Conservation (phyloP, 768 basidiomycete genomes). For the Phaeotremella fagi region DNA sequence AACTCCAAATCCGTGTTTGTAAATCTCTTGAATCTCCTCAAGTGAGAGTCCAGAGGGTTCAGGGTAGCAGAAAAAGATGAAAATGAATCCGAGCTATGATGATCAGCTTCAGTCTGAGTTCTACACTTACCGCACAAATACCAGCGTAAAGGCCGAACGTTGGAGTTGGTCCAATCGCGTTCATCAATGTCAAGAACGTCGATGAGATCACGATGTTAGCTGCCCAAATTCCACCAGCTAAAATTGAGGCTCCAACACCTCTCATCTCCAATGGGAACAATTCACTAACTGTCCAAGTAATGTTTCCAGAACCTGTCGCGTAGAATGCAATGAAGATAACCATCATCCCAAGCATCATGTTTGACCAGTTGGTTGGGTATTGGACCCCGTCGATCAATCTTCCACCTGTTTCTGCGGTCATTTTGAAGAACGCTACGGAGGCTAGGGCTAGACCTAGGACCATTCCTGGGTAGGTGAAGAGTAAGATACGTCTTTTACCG, state of each 20-base stretch:
- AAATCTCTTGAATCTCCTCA: constrained; percentile 30
- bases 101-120: not conserved
- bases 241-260: constrained; percentile 20
- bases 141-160: constrained; percentile 26
- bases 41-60: constrained; percentile 30
- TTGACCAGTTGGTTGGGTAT: constrained; percentile 26
- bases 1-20: constrained; percentile 35
- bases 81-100: constrained; percentile 26
- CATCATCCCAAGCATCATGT: constrained; percentile 25
- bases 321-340: constrained; percentile 31
- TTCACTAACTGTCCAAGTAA: constrained; percentile 28
- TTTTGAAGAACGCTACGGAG: constrained; percentile 27
- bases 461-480: constrained; percentile 29
- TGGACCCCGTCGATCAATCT: constrained; percentile 15
- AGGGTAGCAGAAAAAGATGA: constrained; percentile 36
- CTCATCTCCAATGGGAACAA: constrained; percentile 32
- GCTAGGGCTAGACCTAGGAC: constrained; percentile 27
- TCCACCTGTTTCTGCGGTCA: constrained; percentile 18
- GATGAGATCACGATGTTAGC: constrained; percentile 37
- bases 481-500: constrained; percentile 28
- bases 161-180: constrained; percentile 24
- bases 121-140: constrained; percentile 23
- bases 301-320: constrained; percentile 23
- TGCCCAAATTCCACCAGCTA: constrained; percentile 26
- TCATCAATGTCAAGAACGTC: constrained; percentile 32